These are phyloP conservation scores for Suillus discolor DNA, from an alignment of 768 basidiomycete species.

Conservation along the genomic window DNA sequence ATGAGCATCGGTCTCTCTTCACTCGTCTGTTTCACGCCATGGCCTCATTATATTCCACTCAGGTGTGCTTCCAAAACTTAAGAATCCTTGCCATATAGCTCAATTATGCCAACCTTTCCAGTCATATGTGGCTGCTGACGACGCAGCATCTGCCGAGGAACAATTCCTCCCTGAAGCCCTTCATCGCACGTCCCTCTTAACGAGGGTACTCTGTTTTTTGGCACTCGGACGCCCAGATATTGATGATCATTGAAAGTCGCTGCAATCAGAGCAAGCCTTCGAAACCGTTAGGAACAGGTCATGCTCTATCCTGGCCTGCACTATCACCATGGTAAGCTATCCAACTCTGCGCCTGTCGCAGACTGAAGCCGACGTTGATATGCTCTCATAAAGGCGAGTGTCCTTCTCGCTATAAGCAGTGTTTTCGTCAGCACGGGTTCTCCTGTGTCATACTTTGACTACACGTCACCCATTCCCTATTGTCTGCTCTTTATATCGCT, in stretches of 20 bases:
- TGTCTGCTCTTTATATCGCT: neutral
- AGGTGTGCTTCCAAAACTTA: neutral
- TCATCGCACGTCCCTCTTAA: neutral
- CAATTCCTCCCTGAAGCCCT: neutral
- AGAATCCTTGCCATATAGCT: neutral
- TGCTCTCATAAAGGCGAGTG: neutral
- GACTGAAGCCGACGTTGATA: neutral
- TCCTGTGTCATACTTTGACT: neutral
- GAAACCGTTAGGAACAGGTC: neutral
- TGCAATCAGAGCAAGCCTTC: neutral
- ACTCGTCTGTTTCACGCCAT: neutral
- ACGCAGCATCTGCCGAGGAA: neutral
- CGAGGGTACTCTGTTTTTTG: neutral
- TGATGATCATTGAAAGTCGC: neutral
- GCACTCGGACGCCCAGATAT: neutral
- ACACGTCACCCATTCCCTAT: neutral
- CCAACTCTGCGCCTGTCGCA: neutral
- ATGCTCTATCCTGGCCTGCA: neutral
- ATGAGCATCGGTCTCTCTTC: too few species aligned
- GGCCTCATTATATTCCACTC: neutral
- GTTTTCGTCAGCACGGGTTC: neutral
- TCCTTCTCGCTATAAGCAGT: neutral
- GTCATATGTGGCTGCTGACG: neutral
- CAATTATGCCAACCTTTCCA: neutral
- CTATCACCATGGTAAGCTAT: neutral